A percentile compares a stretch with the other conserved stretches of the same genome.
These are phyloP conservation scores for Discostella pseudostelligera DNA, from an alignment of 108 stramenopile genomes.

Conservation along the genomic window DNA sequence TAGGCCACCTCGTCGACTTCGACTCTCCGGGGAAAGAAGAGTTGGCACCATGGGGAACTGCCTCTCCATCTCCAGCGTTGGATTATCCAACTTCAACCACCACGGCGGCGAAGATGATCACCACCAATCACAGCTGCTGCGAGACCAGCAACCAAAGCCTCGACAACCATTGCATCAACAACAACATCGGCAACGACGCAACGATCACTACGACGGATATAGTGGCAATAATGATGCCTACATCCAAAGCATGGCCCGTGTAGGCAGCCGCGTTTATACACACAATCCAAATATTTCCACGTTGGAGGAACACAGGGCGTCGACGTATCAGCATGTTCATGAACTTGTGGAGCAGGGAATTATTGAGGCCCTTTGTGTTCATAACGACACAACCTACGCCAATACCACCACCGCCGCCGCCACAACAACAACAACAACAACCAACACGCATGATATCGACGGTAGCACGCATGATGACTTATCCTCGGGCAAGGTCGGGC, in stretches of 20 bases:
- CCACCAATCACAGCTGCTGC: not conserved
- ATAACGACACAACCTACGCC: too few species aligned
- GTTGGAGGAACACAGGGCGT: conserved; percentile 21
- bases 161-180: too few species aligned
- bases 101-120: not conserved
- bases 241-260: conserved; percentile 1
- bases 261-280: not conserved
- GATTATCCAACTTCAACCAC: not conserved
- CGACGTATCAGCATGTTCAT: conserved; percentile 41
- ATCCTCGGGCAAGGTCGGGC: conserved; percentile 64
- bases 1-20: too few species aligned
- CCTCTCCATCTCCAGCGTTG: not conserved
- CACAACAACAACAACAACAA: conserved; percentile 17
- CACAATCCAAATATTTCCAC: not conserved
- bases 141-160: not conserved
- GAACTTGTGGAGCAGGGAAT: conserved; percentile 26
- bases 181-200: not conserved
- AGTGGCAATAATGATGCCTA: not conserved
- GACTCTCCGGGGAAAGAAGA: too few species aligned
- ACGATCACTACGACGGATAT: too few species aligned
- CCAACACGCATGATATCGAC: not conserved
- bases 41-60: conserved; percentile 4
- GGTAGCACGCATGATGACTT: not conserved
- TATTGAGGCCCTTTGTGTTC: not conserved
- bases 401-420: too few species aligned